Evolutionary conservation across 2,329 filamentous ascomycete genomes (phyloP).

Genomic region (Cladosporium sp.): DNA sequence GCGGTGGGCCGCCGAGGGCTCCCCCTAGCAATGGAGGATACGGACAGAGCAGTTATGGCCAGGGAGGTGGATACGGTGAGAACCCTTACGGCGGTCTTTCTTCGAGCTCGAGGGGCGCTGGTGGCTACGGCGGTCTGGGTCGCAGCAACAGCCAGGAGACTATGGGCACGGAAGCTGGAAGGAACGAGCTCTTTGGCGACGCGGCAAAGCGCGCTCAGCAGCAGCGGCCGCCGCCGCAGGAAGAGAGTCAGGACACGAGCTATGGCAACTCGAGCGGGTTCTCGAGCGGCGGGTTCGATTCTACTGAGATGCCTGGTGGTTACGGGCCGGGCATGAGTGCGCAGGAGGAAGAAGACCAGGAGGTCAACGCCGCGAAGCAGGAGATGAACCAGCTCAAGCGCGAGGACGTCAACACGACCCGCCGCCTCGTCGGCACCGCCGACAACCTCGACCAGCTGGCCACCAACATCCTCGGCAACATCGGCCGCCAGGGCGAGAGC

Average conservation of each 20-base stretch:
- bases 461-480: slow-evolving; percentile 62
- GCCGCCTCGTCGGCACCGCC: slow-evolving; percentile 63
- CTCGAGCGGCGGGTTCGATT: slow-evolving; percentile 23
- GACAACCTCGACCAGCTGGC: slow-evolving; percentile 66
- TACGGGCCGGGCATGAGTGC: slow-evolving; percentile 65
- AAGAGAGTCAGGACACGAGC: slow-evolving; percentile 21
- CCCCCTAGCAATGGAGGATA: slow-evolving; percentile 21
- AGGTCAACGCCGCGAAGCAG: slow-evolving; percentile 64
- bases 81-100: slow-evolving; percentile 45
- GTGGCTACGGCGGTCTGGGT: slow-evolving; percentile 53
- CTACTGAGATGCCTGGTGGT: slow-evolving; percentile 24
- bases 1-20: slow-evolving; percentile 24
- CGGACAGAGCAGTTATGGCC: slow-evolving; percentile 26
- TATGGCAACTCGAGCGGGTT: slow-evolving; percentile 26
- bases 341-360: slow-evolving; percentile 70
- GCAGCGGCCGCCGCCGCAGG: slow-evolving; percentile 28
- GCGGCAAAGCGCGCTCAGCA: slow-evolving; percentile 46
- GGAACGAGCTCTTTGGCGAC: slow-evolving; percentile 60
- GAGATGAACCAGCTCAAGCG: slow-evolving; percentile 72
- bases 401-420: slow-evolving; percentile 65
- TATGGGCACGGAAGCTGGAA: slow-evolving; percentile 47
- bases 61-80: slow-evolving; percentile 44
- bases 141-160: slow-evolving; percentile 45
- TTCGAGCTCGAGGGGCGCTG: slow-evolving; percentile 28
- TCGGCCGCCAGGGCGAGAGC: slow-evolving; percentile 72